These are phyloP conservation scores for Penicillium macrosclerotiorum DNA, from an alignment of 495 filamentous ascomycete genomes.

Conservation along the genomic window DNA sequence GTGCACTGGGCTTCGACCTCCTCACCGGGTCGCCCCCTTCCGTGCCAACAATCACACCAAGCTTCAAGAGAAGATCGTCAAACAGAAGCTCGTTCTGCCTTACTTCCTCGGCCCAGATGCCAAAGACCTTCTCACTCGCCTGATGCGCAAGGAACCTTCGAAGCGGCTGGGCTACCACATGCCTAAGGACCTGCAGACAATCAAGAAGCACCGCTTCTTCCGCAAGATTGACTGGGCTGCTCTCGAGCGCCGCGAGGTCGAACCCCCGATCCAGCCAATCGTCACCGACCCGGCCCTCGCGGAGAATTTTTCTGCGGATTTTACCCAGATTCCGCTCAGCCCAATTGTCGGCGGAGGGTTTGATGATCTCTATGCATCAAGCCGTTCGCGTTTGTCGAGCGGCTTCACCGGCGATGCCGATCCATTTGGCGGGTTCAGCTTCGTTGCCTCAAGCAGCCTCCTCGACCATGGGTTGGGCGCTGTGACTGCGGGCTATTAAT, in stretches of 20 bases:
- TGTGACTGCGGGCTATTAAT: constrained; percentile 28
- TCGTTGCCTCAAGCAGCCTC: constrained; percentile 84
- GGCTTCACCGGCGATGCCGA: constrained; percentile 51
- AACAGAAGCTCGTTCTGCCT: constrained; percentile 80
- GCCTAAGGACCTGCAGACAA: constrained; percentile 78
- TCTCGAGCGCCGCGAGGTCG: constrained; percentile 72
- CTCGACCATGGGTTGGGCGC: constrained; percentile 56
- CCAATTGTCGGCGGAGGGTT: constrained; percentile 52
- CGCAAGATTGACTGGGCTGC: constrained; percentile 89
- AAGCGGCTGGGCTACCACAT: constrained; percentile 86
- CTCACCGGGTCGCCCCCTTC: constrained; percentile 91
- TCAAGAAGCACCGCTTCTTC: constrained; percentile 96
- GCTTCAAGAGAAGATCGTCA: constrained; percentile 89
- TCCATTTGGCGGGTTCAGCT: constrained; percentile 94
- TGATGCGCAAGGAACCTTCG: constrained; percentile 85
- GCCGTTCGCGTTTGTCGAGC: constrained; percentile 16
- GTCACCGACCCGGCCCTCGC: constrained; percentile 93
- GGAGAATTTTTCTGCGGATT: constrained; percentile 89
- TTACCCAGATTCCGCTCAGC: constrained; percentile 80
- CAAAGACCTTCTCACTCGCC: constrained; percentile 84
- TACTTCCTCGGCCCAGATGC: constrained; percentile 88
- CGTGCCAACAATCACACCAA: constrained; percentile 85
- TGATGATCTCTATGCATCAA: constrained; percentile 35
- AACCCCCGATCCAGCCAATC: constrained; percentile 83
- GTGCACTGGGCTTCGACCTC: constrained; percentile 86